Conservation (phyloP, 305 asterid genomes). For the Fraxinus dipetala region DNA sequence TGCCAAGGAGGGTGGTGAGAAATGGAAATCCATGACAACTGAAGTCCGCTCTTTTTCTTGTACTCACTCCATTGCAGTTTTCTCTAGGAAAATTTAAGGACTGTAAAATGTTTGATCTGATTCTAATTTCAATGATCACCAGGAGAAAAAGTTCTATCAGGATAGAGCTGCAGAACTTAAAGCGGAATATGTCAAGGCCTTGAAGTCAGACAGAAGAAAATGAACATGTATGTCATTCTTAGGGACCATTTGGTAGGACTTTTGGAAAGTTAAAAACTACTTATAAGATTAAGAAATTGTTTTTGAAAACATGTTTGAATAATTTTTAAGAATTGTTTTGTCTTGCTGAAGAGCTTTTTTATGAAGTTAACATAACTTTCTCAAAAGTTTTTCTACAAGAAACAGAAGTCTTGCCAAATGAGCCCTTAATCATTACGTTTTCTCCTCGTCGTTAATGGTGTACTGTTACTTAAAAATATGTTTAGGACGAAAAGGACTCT, state of each 20-base stretch:
- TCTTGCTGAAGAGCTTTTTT: neutral
- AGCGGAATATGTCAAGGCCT: slow-evolving; percentile 52
- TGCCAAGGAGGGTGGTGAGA: slow-evolving; percentile 83
- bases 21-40: slow-evolving; percentile 73
- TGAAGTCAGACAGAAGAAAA: slow-evolving; percentile 36
- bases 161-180: slow-evolving; percentile 85
- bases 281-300: neutral
- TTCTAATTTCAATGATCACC: slow-evolving; percentile 3
- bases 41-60: slow-evolving; percentile 39
- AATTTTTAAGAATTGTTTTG: neutral
- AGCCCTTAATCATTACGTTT: neutral
- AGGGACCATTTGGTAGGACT: neutral
- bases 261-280: neutral
- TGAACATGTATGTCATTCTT: slow-evolving; percentile 21
- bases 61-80: neutral
- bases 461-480: neutral
- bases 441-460: neutral
- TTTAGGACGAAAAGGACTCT: slow-evolving; percentile 30
- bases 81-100: neutral
- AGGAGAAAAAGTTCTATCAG: slow-evolving; percentile 60
- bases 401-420: neutral
- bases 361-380: neutral
- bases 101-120: neutral
- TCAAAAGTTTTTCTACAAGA: no score
- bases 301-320: neutral